Evolutionary conservation across 441 rosid species (phyloP).

Genomic region (Populus hybrid): DNA sequence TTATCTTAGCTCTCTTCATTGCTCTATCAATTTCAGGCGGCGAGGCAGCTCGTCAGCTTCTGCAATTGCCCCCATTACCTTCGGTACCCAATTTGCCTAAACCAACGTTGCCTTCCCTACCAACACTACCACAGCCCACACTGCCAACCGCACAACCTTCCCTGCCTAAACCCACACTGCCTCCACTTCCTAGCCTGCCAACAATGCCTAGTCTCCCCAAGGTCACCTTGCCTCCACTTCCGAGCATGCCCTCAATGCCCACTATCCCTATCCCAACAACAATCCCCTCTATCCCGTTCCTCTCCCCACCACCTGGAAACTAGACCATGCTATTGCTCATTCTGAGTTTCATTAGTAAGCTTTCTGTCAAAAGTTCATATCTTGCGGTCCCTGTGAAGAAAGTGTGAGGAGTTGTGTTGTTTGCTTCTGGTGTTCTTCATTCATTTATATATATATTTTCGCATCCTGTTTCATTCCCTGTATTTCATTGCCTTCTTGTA

Average conservation of each 20-base stretch:
- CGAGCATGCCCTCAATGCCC: constrained; percentile 23
- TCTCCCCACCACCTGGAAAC: constrained; percentile 7
- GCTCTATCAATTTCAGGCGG: constrained; percentile 22
- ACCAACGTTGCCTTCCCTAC: constrained; percentile 14
- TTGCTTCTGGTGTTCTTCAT: not conserved
- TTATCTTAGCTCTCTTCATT: constrained; percentile 16
- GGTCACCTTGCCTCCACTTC: constrained; percentile 24
- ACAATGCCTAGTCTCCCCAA: constrained; percentile 14
- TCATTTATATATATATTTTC: not conserved
- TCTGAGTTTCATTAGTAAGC: not conserved
- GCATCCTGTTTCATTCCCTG: not conserved
- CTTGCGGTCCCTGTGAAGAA: not conserved
- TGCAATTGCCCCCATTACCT: constrained; percentile 20
- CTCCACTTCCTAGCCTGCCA: constrained; percentile 29
- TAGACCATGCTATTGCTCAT: not conserved
- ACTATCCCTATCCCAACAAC: constrained; percentile 10
- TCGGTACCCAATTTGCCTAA: constrained; percentile 10
- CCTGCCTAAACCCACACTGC: constrained; percentile 20
- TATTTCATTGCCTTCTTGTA: not conserved
- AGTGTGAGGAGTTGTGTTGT: not conserved
- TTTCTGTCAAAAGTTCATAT: not conserved
- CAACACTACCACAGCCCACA: constrained; percentile 23
- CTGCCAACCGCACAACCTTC: constrained; percentile 22
- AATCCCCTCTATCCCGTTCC: constrained; percentile 5
- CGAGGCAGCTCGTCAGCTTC: constrained; percentile 30